These are phyloP conservation scores for Litsea cubeba DNA, from an alignment of 164 flowering plant genomes.

Conservation along the genomic window DNA sequence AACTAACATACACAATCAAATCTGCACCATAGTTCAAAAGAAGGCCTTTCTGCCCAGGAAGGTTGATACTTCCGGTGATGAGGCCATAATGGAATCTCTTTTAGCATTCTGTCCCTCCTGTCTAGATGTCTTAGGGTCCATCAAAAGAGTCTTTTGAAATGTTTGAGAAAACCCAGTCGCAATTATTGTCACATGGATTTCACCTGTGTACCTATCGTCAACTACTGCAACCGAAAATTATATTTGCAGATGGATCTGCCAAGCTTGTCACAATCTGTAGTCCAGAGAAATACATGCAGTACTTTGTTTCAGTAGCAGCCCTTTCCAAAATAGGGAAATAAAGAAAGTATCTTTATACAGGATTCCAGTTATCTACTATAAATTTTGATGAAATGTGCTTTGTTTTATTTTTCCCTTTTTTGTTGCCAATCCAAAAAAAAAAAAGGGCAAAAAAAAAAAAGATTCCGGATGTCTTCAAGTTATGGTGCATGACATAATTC, in stretches of 20 bases:
- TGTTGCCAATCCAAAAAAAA: no score
- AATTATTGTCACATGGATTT: slow-evolving; percentile 20
- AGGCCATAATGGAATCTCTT: slow-evolving; percentile 6
- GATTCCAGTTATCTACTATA: neutral
- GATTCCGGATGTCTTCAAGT: no score
- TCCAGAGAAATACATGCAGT: neutral
- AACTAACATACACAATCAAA: neutral
- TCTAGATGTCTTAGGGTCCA: slow-evolving; percentile 21
- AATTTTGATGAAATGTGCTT: no score
- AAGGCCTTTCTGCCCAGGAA: slow-evolving; percentile 13
- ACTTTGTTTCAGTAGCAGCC: neutral
- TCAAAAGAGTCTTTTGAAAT: slow-evolving; percentile 20
- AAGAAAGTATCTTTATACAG: neutral
- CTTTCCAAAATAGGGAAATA: neutral
- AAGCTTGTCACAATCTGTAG: slow-evolving; percentile 24
- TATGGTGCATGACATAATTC: no score
- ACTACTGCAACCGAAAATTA: slow-evolving; percentile 26
- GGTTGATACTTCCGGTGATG: slow-evolving; percentile 8
- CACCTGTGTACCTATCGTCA: slow-evolving; percentile 24
- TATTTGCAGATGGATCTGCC: slow-evolving; percentile 24
- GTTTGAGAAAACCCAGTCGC: slow-evolving; percentile 27
- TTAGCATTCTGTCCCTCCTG: slow-evolving; percentile 15
- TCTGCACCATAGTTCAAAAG: neutral
- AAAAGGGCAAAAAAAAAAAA: no score
- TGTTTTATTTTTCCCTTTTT: no score